Conservation (phyloP, 2,329 filamentous ascomycete genomes). For the Claviceps paspali region DNA sequence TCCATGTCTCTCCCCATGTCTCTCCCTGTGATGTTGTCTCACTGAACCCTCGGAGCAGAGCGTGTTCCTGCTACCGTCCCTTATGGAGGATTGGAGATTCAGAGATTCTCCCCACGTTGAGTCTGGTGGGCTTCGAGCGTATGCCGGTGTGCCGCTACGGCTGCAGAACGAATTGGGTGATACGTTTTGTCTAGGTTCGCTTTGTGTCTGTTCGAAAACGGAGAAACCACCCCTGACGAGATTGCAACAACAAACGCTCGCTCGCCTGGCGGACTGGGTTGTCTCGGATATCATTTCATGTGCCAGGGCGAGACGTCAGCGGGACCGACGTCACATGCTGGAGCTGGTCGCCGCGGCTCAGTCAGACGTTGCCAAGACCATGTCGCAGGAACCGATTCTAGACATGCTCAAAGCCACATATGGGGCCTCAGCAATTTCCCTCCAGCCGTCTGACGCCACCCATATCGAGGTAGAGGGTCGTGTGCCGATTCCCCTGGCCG, state of each 20-base stretch:
- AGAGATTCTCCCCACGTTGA: conserved; percentile 24
- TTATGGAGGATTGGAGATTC: conserved; percentile 29
- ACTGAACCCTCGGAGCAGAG: conserved; percentile 9
- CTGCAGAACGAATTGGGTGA: conserved; percentile 24
- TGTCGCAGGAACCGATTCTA: background rate
- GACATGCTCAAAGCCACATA: background rate
- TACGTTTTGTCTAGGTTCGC: conserved; percentile 23
- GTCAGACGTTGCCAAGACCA: conserved; percentile 2
- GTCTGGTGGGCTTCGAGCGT: conserved; percentile 22
- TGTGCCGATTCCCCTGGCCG: conserved; percentile 11
- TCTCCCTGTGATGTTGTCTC: background rate
- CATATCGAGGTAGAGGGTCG: conserved; percentile 11
- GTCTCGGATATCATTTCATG: conserved; percentile 25
- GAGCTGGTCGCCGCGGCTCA: conserved; percentile 18
- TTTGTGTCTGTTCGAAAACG: conserved; percentile 26
- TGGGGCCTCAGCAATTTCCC: background rate
- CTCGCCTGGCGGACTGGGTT: conserved; percentile 17
- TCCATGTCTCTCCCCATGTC: background rate
- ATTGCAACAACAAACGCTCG: conserved; percentile 13
- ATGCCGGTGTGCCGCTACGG: conserved; percentile 25
- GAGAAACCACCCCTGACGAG: conserved; percentile 16
- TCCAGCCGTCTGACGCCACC: conserved; percentile 7
- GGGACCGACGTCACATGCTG: conserved; percentile 21
- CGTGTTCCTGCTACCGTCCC: conserved; percentile 25
- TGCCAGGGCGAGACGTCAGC: conserved; percentile 21